Evolutionary conservation across 2,329 filamentous ascomycete species (phyloP).

Genomic region (Hypocreales sp.): DNA sequence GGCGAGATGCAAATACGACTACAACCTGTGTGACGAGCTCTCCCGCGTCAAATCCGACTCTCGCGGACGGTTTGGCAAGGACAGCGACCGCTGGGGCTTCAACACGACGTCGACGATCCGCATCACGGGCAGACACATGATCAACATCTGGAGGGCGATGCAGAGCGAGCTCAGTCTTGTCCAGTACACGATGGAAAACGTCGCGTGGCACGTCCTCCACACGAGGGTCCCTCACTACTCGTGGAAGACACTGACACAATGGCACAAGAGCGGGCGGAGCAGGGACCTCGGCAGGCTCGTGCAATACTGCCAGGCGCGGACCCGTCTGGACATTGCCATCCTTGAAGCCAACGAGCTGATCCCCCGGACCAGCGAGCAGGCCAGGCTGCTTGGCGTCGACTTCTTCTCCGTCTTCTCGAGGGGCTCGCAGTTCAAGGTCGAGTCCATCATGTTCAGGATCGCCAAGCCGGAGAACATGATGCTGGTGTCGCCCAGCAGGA

Average conservation of each 20-base stretch:
- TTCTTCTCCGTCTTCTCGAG: conserved; percentile 94
- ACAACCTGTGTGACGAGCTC: conserved; percentile 79
- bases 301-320: conserved; percentile 60
- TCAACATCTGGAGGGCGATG: conserved; percentile 97
- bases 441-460: conserved; percentile 96
- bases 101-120: conserved; percentile 83
- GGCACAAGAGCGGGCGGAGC: conserved; percentile 58
- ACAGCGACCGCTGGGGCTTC: conserved; percentile 83
- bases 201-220: conserved; percentile 81
- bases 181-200: conserved; percentile 94
- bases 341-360: conserved; percentile 82
- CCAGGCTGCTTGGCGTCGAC: conserved; percentile 80
- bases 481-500: conserved; percentile 74
- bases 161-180: conserved; percentile 78
- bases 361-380: conserved; percentile 82
- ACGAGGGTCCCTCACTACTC: conserved; percentile 78
- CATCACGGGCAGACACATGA: conserved; percentile 88
- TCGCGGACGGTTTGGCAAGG: conserved; percentile 71
- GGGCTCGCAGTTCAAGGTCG: conserved; percentile 96
- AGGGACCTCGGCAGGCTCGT: conserved; percentile 60
- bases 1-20: conserved; percentile 72
- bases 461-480: conserved; percentile 94
- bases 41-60: conserved; percentile 77
- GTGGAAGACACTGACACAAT: conserved; percentile 62
- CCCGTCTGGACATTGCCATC: conserved; percentile 76